A percentile compares a stretch with the other conserved stretches of the same genome.
These are phyloP conservation scores for Gloeophyllum trabeum DNA, from an alignment of 768 basidiomycete species.

Conservation along the genomic window DNA sequence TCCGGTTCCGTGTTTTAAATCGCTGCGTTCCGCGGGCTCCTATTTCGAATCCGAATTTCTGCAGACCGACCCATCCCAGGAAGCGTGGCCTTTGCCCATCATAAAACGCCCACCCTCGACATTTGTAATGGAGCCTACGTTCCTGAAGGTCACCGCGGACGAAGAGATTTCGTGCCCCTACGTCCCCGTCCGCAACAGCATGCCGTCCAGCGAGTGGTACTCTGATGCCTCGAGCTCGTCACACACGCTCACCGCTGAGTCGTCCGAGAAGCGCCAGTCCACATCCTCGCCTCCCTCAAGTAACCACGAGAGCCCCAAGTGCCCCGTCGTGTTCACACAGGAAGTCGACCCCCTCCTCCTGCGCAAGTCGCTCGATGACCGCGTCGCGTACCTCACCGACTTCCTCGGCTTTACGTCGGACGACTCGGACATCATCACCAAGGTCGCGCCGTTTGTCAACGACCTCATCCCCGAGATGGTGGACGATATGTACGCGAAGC, in stretches of 20 bases:
- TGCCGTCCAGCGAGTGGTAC: background rate
- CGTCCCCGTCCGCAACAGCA: background rate
- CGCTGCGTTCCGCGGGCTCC: no score
- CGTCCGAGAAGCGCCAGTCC: background rate
- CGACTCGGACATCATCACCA: slow-evolving; percentile 29
- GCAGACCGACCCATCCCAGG: no score
- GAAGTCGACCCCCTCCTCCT: slow-evolving; percentile 9
- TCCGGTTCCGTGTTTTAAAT: no score
- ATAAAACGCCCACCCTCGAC: no score
- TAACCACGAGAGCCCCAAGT: background rate
- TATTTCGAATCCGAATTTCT: no score
- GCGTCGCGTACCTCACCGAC: slow-evolving; percentile 31
- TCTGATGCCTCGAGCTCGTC: background rate
- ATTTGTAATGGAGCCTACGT: no score
- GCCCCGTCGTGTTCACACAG: slow-evolving; percentile 1
- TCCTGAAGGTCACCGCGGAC: background rate
- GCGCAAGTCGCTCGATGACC: slow-evolving; percentile 22
- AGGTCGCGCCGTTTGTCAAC: slow-evolving; percentile 27
- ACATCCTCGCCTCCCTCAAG: background rate
- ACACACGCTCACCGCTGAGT: background rate
- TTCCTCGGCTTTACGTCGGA: slow-evolving; percentile 31
- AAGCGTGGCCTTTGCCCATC: no score
- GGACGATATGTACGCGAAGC: slow-evolving; percentile 33
- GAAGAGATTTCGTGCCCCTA: background rate
- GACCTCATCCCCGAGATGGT: slow-evolving; percentile 31